Evolutionary conservation across 129 eudicot genomes (phyloP), one percentile per base, ranked within the genome.

Genomic region (Ambrosia trifida): DNA sequence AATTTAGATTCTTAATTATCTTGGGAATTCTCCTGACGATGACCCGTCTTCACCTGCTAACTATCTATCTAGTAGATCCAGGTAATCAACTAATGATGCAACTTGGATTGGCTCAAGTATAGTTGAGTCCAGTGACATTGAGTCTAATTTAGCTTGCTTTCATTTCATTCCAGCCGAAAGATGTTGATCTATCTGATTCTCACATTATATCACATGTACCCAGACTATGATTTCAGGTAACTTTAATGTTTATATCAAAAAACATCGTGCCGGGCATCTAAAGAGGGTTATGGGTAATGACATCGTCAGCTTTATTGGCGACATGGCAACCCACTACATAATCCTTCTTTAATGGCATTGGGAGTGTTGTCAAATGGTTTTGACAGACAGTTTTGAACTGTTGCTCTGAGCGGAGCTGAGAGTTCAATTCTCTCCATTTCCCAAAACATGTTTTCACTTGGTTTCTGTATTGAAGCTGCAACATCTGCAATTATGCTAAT

Each of bases 341-440:
- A 82, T 85, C 87, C 83, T 80, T 67, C 73, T 76, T 81, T 69
- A 61, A 74, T 73, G 19, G 73, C 75, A 74, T 58, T 83, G 98
- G 98, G 90, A 85, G 98, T 93, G 98, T 93, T 93, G 98, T 93
- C 98, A 89, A 86, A 82, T 76, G 98, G 95, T 89, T 59, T 80
- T 93, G 98, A 93, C 98, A 87, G 89, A 78, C 98, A 87, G 98
- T 89, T 83, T 72, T 70, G 78, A 80, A 85, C 98, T 93, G 98
- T 93, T 85, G 96, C 98, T 92, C 94, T 62, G 75, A 32, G 65
- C 66, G 84, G 94, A 91, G 96, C 95, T 89, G 96, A 93, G 98
- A 93, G 98, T 93, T 93, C 98, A 87, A 93, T 83, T 89, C 98
- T 89, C 98, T 93, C 98, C 98, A 93, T 89, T 87, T 93, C 98